A percentile compares a stretch with the other conserved stretches of the same genome.
These are phyloP conservation scores for Brassica incana DNA, from an alignment of 345 rosid genomes.

Conservation along the genomic window DNA sequence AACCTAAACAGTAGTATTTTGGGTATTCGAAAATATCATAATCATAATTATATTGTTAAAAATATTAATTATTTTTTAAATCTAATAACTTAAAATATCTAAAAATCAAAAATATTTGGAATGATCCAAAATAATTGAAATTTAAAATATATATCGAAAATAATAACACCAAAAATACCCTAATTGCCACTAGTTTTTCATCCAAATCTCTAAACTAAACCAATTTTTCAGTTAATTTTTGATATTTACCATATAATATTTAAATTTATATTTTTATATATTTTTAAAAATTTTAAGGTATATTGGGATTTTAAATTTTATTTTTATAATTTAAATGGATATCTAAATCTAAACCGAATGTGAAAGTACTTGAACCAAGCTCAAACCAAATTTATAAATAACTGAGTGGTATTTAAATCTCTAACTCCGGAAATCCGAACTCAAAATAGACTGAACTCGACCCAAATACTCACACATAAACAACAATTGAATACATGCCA, in stretches of 20 bases:
- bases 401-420: not conserved
- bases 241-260: not conserved
- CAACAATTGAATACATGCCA: not conserved
- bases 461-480: not conserved
- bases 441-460: not conserved
- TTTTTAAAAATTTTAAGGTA: not conserved
- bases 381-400: no score
- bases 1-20: not conserved
- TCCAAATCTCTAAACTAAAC: not conserved
- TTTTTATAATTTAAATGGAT: no score
- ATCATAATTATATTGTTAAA: not conserved
- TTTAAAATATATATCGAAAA: no score
- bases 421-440: not conserved
- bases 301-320: not conserved
- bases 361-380: not conserved
- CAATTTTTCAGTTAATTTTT: not conserved
- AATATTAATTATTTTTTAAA: no score
- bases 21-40: not conserved
- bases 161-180: no score
- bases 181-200: no score
- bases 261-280: no score
- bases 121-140: not conserved
- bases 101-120: no score
- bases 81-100: no score
- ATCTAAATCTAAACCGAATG: no score